These are phyloP conservation scores for Fusarium sp. DNA, from an alignment of 2,329 filamentous ascomycete species.

Conservation along the genomic window DNA sequence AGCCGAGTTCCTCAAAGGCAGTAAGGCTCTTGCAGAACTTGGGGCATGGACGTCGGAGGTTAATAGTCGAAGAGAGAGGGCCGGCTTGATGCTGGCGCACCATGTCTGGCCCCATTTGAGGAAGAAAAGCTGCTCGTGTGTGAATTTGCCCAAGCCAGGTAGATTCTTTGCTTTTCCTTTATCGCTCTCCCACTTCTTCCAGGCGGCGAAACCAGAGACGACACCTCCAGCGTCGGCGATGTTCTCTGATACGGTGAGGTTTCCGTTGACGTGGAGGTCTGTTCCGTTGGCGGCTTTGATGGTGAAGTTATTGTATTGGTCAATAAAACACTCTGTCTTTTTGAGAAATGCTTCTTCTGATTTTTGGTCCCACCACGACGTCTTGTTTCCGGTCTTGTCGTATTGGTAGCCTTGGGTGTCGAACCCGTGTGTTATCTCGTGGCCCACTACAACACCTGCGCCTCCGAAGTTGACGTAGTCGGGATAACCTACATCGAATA, in stretches of 20 bases:
- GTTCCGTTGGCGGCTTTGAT: conserved; percentile 68
- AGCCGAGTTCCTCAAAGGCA: conserved; percentile 75
- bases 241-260: conserved; percentile 75
- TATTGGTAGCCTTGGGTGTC: conserved; percentile 75
- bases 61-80: conserved; percentile 63
- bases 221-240: conserved; percentile 79
- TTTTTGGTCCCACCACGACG: conserved; percentile 74
- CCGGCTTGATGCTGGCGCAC: conserved; percentile 74
- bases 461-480: conserved; percentile 77
- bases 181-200: conserved; percentile 69
- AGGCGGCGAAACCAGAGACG: conserved; percentile 72
- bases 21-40: conserved; percentile 70
- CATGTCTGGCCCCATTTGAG: conserved; percentile 74
- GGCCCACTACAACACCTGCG: conserved; percentile 75
- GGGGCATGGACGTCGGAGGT: conserved; percentile 76
- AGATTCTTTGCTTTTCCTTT: conserved; percentile 64
- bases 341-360: conserved; percentile 71
- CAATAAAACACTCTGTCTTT: conserved; percentile 73
- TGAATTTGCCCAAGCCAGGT: conserved; percentile 72
- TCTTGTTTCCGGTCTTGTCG: conserved; percentile 74
- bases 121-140: conserved; percentile 78
- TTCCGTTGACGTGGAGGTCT: conserved; percentile 71
- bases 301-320: conserved; percentile 75
- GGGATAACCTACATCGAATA: conserved; percentile 73
- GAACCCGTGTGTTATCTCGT: conserved; percentile 79